Percentiles rank a stretch among this genome's conserved stretches.
Conservation (phyloP, 345 rosid genomes). For the Gossypioides kirkii region DNA sequence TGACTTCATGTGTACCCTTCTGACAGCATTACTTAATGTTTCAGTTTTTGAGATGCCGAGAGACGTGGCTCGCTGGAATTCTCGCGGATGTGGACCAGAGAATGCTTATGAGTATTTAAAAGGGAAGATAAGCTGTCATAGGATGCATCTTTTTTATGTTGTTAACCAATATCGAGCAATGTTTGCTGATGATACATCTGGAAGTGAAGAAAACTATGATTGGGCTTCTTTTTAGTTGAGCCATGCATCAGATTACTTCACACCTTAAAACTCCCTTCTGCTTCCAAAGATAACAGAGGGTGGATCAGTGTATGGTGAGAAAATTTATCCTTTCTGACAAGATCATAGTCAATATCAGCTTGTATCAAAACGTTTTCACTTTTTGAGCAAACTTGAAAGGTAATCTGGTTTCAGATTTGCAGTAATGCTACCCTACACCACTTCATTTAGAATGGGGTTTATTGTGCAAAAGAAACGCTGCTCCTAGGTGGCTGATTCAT, state of each 20-base stretch:
- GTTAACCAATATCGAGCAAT: constrained; percentile 96
- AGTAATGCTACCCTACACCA: background rate
- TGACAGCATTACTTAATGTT: constrained; percentile 24
- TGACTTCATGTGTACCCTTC: constrained; percentile 2
- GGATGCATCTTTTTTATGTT: constrained; percentile 89
- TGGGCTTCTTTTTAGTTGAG: constrained; percentile 95
- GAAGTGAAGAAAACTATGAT: constrained; percentile 88
- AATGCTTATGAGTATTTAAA: constrained; percentile 87
- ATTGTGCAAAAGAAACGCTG: background rate
- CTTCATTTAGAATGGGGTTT: background rate
- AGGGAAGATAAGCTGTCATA: constrained; percentile 85
- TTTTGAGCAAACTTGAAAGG: background rate
- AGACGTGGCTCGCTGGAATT: constrained; percentile 96
- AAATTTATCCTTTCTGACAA: background rate
- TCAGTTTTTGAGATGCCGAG: constrained; percentile 96
- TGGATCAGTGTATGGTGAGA: constrained; percentile 87
- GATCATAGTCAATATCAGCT: background rate
- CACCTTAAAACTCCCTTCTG: constrained; percentile 93
- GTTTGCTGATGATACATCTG: constrained; percentile 94
- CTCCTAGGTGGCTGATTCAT: background rate
- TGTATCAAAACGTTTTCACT: background rate
- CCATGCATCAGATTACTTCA: constrained; percentile 95
- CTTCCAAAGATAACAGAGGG: constrained; percentile 98
- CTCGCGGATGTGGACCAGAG: constrained; percentile 91
- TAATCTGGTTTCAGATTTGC: background rate